Percentiles rank a stretch among this genome's conserved stretches.
phyloP scores from a whole-genome alignment of 345 rosid species.

The Rhizophora mangle region DNA sequence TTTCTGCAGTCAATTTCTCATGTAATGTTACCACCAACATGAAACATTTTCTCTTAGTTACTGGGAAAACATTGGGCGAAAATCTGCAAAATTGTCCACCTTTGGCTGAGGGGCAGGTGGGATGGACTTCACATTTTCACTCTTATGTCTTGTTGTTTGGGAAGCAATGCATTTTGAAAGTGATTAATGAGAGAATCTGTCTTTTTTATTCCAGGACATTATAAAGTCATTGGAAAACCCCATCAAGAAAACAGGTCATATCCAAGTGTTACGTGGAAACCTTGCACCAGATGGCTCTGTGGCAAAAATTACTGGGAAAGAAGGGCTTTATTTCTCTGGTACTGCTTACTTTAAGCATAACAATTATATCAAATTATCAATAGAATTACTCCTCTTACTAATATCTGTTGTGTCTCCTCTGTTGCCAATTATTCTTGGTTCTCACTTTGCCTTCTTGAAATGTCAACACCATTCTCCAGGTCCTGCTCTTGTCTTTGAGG shows the following conservation, averaged over 20 bases:
- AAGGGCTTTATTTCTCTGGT: slow-evolving; percentile 95
- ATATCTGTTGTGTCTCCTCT: neutral
- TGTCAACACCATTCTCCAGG: slow-evolving; percentile 44
- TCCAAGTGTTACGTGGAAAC: slow-evolving; percentile 87
- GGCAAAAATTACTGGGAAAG: slow-evolving; percentile 98
- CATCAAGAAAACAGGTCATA: slow-evolving; percentile 90
- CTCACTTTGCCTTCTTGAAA: slow-evolving; percentile 6
- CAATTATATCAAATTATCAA: too few species aligned
- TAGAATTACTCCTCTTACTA: neutral
- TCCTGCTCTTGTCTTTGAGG: slow-evolving; percentile 97
- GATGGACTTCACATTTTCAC: slow-evolving; percentile 2
- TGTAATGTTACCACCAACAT: slow-evolving; percentile 9
- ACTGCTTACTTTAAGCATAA: neutral
- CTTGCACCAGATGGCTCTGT: slow-evolving; percentile 98
- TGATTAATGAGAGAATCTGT: neutral
- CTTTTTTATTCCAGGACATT: slow-evolving; percentile 50
- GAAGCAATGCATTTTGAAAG: neutral
- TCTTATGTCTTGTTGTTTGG: neutral
- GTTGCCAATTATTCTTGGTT: neutral
- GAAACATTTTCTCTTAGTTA: slow-evolving; percentile 44
- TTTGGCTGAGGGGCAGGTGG: slow-evolving; percentile 80
- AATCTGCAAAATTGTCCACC: slow-evolving; percentile 60
- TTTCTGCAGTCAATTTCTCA: slow-evolving; percentile 4
- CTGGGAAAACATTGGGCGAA: slow-evolving; percentile 93
- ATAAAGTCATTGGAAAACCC: slow-evolving; percentile 76